Base-by-base conservation (phyloP, 2,329 filamentous ascomycete species). In the Paracoccidioides lutzii region DNA sequence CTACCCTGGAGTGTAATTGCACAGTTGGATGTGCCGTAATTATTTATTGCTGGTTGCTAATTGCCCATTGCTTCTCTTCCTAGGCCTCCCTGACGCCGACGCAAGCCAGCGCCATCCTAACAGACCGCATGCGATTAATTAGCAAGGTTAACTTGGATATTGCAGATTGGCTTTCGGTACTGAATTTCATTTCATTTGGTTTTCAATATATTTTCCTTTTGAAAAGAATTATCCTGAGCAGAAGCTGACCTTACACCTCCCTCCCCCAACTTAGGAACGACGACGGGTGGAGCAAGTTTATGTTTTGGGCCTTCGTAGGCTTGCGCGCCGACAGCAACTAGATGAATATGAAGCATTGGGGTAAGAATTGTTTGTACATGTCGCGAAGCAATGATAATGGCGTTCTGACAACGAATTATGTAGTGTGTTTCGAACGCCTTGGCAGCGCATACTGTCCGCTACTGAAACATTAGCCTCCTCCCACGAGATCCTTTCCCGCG, bases 161-260 rank as follows among this genome's bases (percentile, higher is more conserved):
- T 66, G 91, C 91, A 70, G 91, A 97, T 74, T 98, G 91, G 89
- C 80, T 98, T 59, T 87, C 91, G 84, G 90, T 95, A 82, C 72
- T 73, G 62, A 55, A 53, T 59, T 40, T 32, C 55, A 40, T 41
- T 52, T 50, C 10, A 2, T 40, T 30, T 12, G 32, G 35, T 40
- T 30, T n/a, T n/a, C n/a, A n/a, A n/a, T n/a, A n/a, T n/a, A n/a
- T n/a, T n/a, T 52, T n/a, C 15, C 32, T 44, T 7, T 42, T 14
- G 10, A 46, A 46, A n/a, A 30, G 44, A 32, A 22, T 22, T 32
- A n/a, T 46, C 5, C 6, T 48, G 30, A 2, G 30, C 14, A 30
- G 41, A 41, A 8, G 22, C 1, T 22, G 22, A 22, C 22, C 22
- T 22, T 22, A 22, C 22, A 22, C 22, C 22, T 38, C 33, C 4